Evolutionary conservation across 2,329 filamentous ascomycete genomes (phyloP), one percentile per base, ranked within the genome.

Genomic region (Aspergillus clavatus): DNA sequence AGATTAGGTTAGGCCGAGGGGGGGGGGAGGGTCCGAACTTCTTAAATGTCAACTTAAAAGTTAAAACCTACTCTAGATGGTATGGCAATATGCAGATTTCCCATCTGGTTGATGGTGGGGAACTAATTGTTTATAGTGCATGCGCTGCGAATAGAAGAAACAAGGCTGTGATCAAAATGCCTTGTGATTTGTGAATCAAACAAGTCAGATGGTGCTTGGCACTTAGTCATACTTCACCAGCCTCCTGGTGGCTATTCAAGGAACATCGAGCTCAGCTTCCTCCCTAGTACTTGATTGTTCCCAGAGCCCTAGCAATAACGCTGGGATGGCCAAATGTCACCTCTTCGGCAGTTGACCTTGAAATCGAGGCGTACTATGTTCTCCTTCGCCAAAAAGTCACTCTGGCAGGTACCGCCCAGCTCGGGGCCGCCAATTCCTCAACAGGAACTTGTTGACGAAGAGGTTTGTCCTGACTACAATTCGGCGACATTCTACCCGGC

Each of bases 401-500:
- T 40, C 12, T 52, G 47, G 47, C 44, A 43, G 27, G 35, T 52
- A 31, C 27, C 27, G 11, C 3, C 27, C 10, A 6, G 27, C 27
- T 28, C 27, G 14, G 8, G 11, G 11, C 27, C 27, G 11, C 27
- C 10, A 28, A 28, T 28, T 28, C 27, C 27, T 28, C 27, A 28
- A 6, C 27, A 28, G 3, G 2, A 28, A 46, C 49, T 55, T 2
- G 22, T 65, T 46, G 61, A 64, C 40, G 58, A 65, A 50, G 61
- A 65, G 47, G 52, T 53, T 45, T 62, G 41, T 11, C 62, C 56
- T 37, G 43, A 44, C n/a, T 64, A 65, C 45, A 31, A 62, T 45
- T 54, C 58, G 40, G 56, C 56, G 46, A 7, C 40, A 27, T 63
- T 60, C 42, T 64, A 64, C 33, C 62, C 58, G 48, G 60, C 54